Base-by-base conservation (phyloP, 75 land plant species). In the Selaginella tamariscina region DNA sequence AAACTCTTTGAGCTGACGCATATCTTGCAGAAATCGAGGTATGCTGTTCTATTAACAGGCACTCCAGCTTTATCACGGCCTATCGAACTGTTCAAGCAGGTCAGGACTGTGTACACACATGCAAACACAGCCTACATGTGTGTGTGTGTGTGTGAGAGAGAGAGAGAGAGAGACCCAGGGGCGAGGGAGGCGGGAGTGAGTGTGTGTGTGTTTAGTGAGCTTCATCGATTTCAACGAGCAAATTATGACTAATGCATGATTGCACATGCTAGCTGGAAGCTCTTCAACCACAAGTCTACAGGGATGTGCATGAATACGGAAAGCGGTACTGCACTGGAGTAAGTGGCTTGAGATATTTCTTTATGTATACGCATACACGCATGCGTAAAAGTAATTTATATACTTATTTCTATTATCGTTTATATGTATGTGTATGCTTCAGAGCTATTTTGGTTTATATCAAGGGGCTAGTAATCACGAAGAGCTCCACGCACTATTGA, bases 51-150 rank as follows among this genome's bases (percentile, higher is more conserved):
- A 65, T 82, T 93, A 22, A 89, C 84, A 70, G 98, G 98, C 39
- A 93, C 98, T 57, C 98, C 98, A 32, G 98, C 98, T 56, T 78
- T 93, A 54, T 93, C 98, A 23, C 79, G 98, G 20, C 98, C 98
- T 28, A 89, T 93, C 74, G 98, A 93, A 66, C 82, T 93, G 9
- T 89, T 83, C 71, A 93, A 89, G 67, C 98, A 93, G 95, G 98
- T 89, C 15, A 5, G 49, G n/a, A n/a, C n/a, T n/a, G n/a, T n/a
- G n/a, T n/a, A n/a, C n/a, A n/a, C n/a, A n/a, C n/a, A n/a, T n/a
- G n/a, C n/a, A n/a, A n/a, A n/a, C n/a, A n/a, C n/a, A n/a, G n/a
- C n/a, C n/a, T n/a, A n/a, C n/a, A n/a, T n/a, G n/a, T n/a, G n/a
- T n/a, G n/a, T n/a, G n/a, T n/a, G n/a, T n/a, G n/a, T n/a, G n/a